phyloP scores from a whole-genome alignment of 139 green algal genomes.

The Tetratostichococcus sp. region DNA sequence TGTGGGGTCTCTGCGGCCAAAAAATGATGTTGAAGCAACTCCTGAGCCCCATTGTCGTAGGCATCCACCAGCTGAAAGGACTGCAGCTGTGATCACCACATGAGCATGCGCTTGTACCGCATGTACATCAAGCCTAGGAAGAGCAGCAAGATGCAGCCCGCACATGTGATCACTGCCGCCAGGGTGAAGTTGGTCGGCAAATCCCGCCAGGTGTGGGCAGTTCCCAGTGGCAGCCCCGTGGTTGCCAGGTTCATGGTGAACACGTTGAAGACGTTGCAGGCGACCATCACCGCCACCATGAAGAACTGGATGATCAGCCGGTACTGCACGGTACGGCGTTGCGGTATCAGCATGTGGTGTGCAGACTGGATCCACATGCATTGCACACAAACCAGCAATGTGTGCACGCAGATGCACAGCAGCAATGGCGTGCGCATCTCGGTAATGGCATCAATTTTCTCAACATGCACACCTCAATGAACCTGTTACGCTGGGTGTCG shows the following conservation, averaged over 20 bases:
- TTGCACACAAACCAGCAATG: no score
- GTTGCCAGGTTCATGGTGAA: background rate
- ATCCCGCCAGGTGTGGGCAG: background rate
- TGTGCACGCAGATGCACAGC: background rate
- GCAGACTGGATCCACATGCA: no score
- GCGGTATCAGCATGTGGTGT: background rate
- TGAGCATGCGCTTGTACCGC: constrained; percentile 1
- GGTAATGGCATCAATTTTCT: no score
- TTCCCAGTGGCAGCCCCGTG: background rate
- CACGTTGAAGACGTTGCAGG: background rate
- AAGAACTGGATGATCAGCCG: background rate
- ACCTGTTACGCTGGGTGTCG: constrained; percentile 83
- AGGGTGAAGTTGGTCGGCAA: background rate
- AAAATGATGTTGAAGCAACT: no score
- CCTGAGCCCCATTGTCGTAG: no score
- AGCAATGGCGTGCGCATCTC: background rate
- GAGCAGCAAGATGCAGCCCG: constrained; percentile 10
- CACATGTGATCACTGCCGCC: constrained; percentile 1
- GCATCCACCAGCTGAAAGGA: no score
- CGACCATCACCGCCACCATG: background rate
- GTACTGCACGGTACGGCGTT: background rate
- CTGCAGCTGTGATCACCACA: background rate
- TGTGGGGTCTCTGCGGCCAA: no score
- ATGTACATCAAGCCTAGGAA: constrained; percentile 5
- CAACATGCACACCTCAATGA: constrained; percentile 45